A percentile compares a stretch with the other conserved stretches of the same genome.
These are phyloP conservation scores for Phytophthora fragariae DNA, from an alignment of 352 stramenopile species.

Conservation along the genomic window DNA sequence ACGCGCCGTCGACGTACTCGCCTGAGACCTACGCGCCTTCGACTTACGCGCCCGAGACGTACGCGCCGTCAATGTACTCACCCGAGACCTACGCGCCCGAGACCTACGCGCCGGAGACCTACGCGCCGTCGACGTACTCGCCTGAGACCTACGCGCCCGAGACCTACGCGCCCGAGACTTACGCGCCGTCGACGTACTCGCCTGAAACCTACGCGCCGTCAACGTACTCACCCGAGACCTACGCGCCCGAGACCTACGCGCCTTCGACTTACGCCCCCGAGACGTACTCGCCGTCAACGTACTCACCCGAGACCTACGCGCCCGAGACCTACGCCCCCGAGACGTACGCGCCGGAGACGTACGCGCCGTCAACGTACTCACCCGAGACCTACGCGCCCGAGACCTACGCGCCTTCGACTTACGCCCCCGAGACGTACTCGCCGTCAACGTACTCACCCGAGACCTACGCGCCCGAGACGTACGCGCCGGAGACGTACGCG, in stretches of 20 bases:
- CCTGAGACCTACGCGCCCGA: constrained; percentile 6
- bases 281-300: constrained; percentile 6
- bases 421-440: background rate
- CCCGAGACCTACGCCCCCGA: too few species aligned
- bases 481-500: constrained; percentile 3
- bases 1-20: constrained; percentile 1
- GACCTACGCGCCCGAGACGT: constrained; percentile 1
- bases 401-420: background rate
- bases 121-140: constrained; percentile 4
- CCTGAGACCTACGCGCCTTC: constrained; percentile 1
- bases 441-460: constrained; percentile 3
- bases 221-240: too few species aligned
- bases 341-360: too few species aligned
- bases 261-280: constrained; percentile 16
- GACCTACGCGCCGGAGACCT: background rate
- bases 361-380: background rate
- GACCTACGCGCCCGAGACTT: constrained; percentile 14
- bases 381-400: background rate
- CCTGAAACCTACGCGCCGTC: constrained; percentile 1
- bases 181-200: too few species aligned
- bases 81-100: constrained; percentile 5
- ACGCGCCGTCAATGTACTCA: background rate
- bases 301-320: constrained; percentile 10
- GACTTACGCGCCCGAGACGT: background rate
- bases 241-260: constrained; percentile 1